Conservation (phyloP, 768 basidiomycete species). For the Astraeus odoratus region DNA sequence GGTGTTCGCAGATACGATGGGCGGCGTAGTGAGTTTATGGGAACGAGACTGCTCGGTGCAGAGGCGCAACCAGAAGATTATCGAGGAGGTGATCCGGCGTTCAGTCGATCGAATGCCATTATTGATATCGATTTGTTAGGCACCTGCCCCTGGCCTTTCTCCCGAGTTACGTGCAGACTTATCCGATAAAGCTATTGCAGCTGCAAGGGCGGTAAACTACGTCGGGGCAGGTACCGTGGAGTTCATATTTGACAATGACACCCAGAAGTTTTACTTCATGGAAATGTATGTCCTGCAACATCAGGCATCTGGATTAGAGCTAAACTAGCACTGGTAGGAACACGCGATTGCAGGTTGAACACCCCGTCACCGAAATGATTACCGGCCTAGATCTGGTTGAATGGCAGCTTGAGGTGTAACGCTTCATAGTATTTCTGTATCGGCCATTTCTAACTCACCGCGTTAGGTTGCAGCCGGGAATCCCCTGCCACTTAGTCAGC, state of each 20-base stretch:
- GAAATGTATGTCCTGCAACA: conserved; percentile 59
- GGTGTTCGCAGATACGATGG: conserved; percentile 79
- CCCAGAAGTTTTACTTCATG: conserved; percentile 87
- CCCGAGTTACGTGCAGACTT: conserved; percentile 74
- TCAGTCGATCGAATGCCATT: background rate
- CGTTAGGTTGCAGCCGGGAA: conserved; percentile 81
- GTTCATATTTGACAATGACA: conserved; percentile 94
- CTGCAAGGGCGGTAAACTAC: conserved; percentile 89
- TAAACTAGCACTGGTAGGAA: conserved; percentile 44
- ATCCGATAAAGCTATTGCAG: conserved; percentile 82
- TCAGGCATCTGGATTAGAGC: background rate
- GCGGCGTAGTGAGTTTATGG: conserved; percentile 90
- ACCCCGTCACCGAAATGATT: conserved; percentile 93
- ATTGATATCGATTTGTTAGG: conserved; percentile 35
- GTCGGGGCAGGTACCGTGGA: conserved; percentile 93
- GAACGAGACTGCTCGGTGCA: conserved; percentile 93
- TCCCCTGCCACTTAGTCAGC: conserved; percentile 69
- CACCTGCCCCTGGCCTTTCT: conserved; percentile 85
- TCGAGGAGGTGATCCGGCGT: conserved; percentile 58
- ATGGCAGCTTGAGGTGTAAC: conserved; percentile 88
- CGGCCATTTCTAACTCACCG: background rate
- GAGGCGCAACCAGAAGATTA: conserved; percentile 91
- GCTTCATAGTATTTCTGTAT: background rate
- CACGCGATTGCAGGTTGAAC: conserved; percentile 81
- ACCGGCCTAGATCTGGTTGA: conserved; percentile 92